phyloP scores from a whole-genome alignment of 148 eudicot genomes.

The Cornus controversa region DNA sequence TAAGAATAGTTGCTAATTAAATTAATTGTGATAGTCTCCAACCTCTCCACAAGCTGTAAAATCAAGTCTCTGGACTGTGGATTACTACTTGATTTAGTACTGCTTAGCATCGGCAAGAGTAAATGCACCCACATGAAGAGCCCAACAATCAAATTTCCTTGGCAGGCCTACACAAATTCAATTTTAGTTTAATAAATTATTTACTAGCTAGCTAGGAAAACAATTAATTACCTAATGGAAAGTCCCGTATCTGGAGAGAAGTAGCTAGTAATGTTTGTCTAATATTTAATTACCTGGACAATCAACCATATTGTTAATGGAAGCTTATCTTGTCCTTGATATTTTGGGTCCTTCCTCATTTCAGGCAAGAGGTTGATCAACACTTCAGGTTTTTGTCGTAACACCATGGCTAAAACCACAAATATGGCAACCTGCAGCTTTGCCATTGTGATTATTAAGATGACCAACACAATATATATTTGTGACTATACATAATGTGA shows the following conservation, averaged over 20 bases:
- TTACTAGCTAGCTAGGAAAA: not conserved
- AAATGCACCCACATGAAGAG: slow-evolving; percentile 47
- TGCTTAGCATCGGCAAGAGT: slow-evolving; percentile 51
- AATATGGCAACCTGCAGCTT: slow-evolving; percentile 61
- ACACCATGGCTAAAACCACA: slow-evolving; percentile 49
- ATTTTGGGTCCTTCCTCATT: slow-evolving; percentile 42
- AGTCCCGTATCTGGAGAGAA: not conserved
- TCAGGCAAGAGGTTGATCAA: slow-evolving; percentile 37
- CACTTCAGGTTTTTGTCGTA: slow-evolving; percentile 61
- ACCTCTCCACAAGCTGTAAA: slow-evolving; percentile 69
- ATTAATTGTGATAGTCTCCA: slow-evolving; percentile 8
- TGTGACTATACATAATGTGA: not conserved
- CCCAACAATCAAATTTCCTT: slow-evolving; percentile 62
- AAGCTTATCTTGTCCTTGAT: slow-evolving; percentile 60
- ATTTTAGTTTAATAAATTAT: not conserved
- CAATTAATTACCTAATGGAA: not conserved
- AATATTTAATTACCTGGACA: slow-evolving; percentile 49
- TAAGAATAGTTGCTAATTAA: not conserved
- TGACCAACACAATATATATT: no score
- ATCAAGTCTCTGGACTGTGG: slow-evolving; percentile 57
- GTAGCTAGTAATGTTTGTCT: not conserved
- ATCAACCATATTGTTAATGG: slow-evolving; percentile 51
- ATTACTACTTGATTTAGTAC: slow-evolving; percentile 40
- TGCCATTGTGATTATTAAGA: no score
- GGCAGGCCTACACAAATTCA: slow-evolving; percentile 38